Evolutionary conservation across 2,329 filamentous ascomycete genomes (phyloP).

Genomic region (Botrytis aclada): DNA sequence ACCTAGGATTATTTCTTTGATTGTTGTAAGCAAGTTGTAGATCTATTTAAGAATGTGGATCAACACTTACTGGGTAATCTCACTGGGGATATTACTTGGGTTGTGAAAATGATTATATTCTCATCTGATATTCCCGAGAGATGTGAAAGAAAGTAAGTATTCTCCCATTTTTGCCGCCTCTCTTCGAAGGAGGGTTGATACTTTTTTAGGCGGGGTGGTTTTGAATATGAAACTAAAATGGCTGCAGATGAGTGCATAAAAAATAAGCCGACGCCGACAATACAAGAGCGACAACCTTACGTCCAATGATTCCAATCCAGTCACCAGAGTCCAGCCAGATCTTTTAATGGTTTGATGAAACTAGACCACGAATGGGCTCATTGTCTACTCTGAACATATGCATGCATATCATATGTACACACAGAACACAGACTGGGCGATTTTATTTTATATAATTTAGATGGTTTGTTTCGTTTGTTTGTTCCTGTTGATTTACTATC

Average conservation of each 20-base stretch:
- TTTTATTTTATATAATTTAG: too few species aligned
- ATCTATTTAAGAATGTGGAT: neutral
- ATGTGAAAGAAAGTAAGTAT: neutral
- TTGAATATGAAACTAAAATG: neutral
- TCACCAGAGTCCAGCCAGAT: neutral
- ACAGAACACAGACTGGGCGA: neutral
- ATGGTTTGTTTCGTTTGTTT: neutral
- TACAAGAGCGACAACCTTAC: neutral
- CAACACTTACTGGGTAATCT: neutral
- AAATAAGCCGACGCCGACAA: neutral
- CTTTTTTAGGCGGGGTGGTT: conserved; percentile 2
- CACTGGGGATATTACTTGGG: neutral
- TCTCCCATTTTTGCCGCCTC: neutral
- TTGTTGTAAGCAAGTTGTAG: neutral
- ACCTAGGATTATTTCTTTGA: neutral
- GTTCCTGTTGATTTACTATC: neutral
- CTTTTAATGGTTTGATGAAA: neutral
- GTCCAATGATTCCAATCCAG: neutral
- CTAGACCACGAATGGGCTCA: neutral
- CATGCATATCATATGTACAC: neutral
- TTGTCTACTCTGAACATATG: neutral
- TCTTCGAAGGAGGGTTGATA: neutral
- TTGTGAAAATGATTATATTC: neutral
- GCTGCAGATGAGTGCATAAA: neutral
- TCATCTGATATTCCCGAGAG: too few species aligned